Conservation (phyloP, 345 rosid species). For the Populus euphratica region DNA sequence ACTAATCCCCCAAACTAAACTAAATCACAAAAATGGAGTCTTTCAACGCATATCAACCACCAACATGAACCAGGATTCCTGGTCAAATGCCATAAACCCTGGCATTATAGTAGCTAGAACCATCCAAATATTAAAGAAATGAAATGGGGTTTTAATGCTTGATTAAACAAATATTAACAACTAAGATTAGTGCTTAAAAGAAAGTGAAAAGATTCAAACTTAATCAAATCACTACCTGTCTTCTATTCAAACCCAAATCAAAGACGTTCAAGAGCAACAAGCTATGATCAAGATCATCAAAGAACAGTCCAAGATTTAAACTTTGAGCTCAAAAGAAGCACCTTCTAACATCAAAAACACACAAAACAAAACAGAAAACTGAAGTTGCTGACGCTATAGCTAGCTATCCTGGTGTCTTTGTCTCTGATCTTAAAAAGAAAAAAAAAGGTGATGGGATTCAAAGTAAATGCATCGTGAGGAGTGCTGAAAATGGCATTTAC, state of each 20-base stretch:
- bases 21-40: background rate
- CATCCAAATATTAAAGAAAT: conserved; percentile 2
- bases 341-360: background rate
- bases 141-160: background rate
- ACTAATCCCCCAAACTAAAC: background rate
- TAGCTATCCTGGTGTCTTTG: too few species aligned
- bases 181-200: background rate
- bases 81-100: too few species aligned
- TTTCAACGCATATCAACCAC: background rate
- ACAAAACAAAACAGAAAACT: background rate
- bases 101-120: too few species aligned
- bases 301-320: background rate
- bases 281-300: background rate
- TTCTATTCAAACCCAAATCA: background rate
- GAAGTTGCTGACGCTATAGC: too few species aligned
- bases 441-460: too few species aligned
- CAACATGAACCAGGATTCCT: conserved; percentile 9
- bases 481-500: too few species aligned
- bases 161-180: conserved; percentile 1
- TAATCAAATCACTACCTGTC: background rate
- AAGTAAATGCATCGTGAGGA: too few species aligned
- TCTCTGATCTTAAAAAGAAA: too few species aligned
- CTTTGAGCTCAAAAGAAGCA: background rate
- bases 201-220: conserved; percentile 1
- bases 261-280: background rate